Base-by-base conservation (phyloP, 108 stramenopile species). In the Stephanodiscus minutulus region DNA sequence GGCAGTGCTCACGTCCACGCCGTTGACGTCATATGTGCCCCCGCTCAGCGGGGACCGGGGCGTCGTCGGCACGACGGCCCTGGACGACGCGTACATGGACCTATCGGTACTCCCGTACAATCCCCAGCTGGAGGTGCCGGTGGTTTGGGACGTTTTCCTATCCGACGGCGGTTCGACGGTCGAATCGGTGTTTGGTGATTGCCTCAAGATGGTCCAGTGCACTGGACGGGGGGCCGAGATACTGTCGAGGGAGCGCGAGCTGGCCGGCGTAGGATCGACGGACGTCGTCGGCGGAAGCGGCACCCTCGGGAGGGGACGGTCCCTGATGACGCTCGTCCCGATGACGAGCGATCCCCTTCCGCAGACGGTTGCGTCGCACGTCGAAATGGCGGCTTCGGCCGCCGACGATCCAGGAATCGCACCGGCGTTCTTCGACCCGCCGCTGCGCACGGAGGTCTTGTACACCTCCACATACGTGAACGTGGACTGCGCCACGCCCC, bases 91-190 rank as follows among this genome's bases (percentile, higher is more conserved):
- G 31, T 55, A 64, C 57, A 50, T 70, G 63, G 76, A 77, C 43
- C 5, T 70, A 37, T 70, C 76, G 18, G 22, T 52, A 21, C 46
- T 77, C 29, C 76, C 76, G 3, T 69, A 61, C 53, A 59, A 77
- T 64, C 63, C 55, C 5, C 20, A 28, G 22, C 15, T 17, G 10
- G 76, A 77, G 29, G 29, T 49, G 5, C 68, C 76, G 17, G 68
- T 69, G 13, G 66, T 77, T 56, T 77, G 76, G 76, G 76, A 77
- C 62, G 44, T 70, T 6, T 63, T 61, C 18, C n/a, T 69, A 25
- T 68, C 62, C 5, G 68, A 68, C 7, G 58, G 35, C 25, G 58
- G 35, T 0, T 29, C n/a, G 18, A 36, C 33, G n/a, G 12, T 20
- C 29, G 25, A 25, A 5, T 13, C 58, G 10, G 49, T 77, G 0